Evolutionary conservation across 805 yeast species (phyloP), one percentile per base, ranked within the genome.

Genomic region (Wickerhamiella lipophila): DNA sequence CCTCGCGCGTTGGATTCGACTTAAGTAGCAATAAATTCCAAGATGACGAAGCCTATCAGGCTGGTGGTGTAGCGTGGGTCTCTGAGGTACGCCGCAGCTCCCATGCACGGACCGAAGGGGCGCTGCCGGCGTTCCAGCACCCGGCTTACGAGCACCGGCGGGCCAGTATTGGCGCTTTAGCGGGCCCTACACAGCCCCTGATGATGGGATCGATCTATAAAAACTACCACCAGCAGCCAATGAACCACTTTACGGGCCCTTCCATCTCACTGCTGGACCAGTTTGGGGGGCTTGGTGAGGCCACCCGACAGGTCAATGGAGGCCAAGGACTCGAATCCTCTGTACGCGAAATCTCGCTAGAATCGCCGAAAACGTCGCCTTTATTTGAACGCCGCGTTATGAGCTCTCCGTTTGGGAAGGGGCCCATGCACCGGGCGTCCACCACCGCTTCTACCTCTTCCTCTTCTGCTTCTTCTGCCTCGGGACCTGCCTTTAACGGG

Each of bases 11-110:
- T 8, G 48, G 48, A 30, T 43, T 49, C 27, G 47, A 43, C 27
- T 22, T 50, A 18, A 30, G 38, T 19, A 41, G 32, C 29, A 46
- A 48, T 27, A 32, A 35, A 32, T 41, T 44, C 27, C 36, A 50
- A 39, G 57, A 56, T 25, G 52, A 56, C 6, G 56, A 56, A 35
- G 51, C 55, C 7, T 57, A 48, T 47, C 53, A 54, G 13, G 49
- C 23, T 9, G 60, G 60, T 12, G 57, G 57, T 26, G 50, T 52
- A 43, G 60, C 59, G n/a, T 57, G 60, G 60, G 60, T 58, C 36
- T 48, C 58, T 11, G 57, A 19, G 51, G 49, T 42, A 30, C 47
- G 46, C 51, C 55, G 40, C 49, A 25, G 34, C 16, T 35, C 42
- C 18, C 48, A 45, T 25, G 42, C 48, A 9, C 48, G 48, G 29